Evolutionary conservation across 345 rosid genomes (phyloP), one percentile per base, ranked within the genome.

Genomic region (Boechera divaricarpa): DNA sequence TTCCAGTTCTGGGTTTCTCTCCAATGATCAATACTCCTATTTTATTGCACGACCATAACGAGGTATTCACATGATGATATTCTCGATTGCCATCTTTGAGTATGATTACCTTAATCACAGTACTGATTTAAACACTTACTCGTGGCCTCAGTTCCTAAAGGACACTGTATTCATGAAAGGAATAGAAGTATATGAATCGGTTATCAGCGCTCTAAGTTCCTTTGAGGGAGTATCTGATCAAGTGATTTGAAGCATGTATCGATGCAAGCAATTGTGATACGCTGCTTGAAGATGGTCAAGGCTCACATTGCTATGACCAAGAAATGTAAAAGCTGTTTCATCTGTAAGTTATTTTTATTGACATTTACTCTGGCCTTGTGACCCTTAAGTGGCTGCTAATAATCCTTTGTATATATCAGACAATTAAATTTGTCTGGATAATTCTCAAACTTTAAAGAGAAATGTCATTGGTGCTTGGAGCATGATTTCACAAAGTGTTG

Each of bases 21-120:
- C 98, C 97, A 10, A 92, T 94, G 97, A 73, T 62, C 6, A 86
- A 90, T 67, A 89, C 95, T 64, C 94, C 98, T 18, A 88, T 94
- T 55, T 70, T 92, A 75, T 77, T 89, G 83, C 98, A 92, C 68
- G 98, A 92, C 28, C 98, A 92, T 75, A 86, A 92, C 33, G 98
- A 94, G 98, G 98, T 94, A 79, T 42, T 72, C 3, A 2, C 18
- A 59, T 12, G 68, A 8, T n/a, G 15, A 54, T 32, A 54, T 48
- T 54, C 18, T 28, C 66, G 47, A 16, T 47, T 16, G 26, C 45
- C 48, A 44, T 64, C 61, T 70, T 35, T 53, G 12, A 31, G 10
- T 59, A 28, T 48, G 24, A 21, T 21, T 21, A 21, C 24, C 24
- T 1, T n/a, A 39, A 29, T 35, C 62, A 56, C 55, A 59, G 4